Evolutionary conservation across 2,329 filamentous ascomycete genomes (phyloP).

Genomic region (Malbranchea cinnamomea): DNA sequence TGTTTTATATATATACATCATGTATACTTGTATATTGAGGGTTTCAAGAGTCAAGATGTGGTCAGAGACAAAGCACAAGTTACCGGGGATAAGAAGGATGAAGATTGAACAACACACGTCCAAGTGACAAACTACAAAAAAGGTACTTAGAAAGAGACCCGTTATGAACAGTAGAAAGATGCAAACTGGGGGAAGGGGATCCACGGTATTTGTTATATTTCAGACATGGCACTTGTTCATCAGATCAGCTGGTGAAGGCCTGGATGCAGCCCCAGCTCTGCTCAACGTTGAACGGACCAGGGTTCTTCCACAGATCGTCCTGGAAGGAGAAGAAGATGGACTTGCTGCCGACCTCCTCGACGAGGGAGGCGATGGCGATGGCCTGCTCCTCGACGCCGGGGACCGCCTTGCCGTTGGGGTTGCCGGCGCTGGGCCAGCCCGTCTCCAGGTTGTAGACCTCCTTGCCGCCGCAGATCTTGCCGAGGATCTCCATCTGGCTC

Average conservation of each 20-base stretch:
- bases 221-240: too few relatives aligned
- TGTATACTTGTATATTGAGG: too few relatives aligned
- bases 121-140: background rate
- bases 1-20: too few relatives aligned
- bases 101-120: slow-evolving; percentile 1
- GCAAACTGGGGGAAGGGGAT: too few relatives aligned
- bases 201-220: too few relatives aligned
- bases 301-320: slow-evolving; percentile 69
- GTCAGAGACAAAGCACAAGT: background rate
- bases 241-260: slow-evolving; percentile 32
- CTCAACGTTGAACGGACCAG: slow-evolving; percentile 58
- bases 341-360: slow-evolving; percentile 48
- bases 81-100: background rate
- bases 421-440: slow-evolving; percentile 66
- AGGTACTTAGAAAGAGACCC: background rate
- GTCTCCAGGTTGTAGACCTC: slow-evolving; percentile 72
- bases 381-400: slow-evolving; percentile 54
- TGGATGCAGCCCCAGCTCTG: slow-evolving; percentile 57
- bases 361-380: slow-evolving; percentile 57
- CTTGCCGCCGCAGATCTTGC: slow-evolving; percentile 55
- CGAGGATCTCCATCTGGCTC: slow-evolving; percentile 56
- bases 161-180: too few relatives aligned
- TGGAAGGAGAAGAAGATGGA: slow-evolving; percentile 69
- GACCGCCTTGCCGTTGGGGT: slow-evolving; percentile 56
- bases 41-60: too few relatives aligned